A percentile compares a stretch with the other conserved stretches of the same genome.
Evolutionary conservation across 2,329 filamentous ascomycete species (phyloP).

Genomic region (Cladosporium sp.): DNA sequence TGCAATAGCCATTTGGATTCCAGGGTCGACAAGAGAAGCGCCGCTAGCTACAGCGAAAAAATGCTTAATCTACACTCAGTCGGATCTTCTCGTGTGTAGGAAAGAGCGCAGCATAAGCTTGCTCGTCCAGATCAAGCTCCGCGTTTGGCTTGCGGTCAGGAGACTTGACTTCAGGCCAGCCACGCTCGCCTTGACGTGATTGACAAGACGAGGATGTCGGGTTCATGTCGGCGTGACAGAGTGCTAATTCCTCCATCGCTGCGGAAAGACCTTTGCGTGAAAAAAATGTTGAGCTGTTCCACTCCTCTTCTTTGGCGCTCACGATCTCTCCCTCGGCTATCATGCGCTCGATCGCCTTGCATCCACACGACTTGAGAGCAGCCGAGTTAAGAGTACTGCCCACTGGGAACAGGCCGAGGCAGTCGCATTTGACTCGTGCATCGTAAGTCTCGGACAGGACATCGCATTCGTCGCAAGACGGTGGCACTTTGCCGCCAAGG

Average conservation of each 20-base stretch:
- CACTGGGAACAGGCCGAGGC: background rate
- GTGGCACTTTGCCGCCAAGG: background rate
- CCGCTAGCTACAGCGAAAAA: conserved; percentile 10
- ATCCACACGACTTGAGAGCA: background rate
- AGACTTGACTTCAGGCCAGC: background rate
- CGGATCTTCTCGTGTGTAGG: conserved; percentile 7
- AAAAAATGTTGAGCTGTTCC: background rate
- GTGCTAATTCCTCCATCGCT: background rate
- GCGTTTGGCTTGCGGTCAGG: conserved; percentile 1
- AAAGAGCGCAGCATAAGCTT: background rate
- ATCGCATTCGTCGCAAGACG: background rate
- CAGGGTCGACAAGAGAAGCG: background rate
- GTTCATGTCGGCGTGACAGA: background rate
- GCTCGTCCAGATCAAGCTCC: conserved; percentile 1
- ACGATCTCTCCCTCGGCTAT: background rate
- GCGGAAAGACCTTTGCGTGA: background rate
- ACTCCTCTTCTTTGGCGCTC: background rate
- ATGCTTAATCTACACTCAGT: conserved; percentile 6
- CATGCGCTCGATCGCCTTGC: conserved; percentile 2
- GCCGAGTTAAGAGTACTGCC: background rate
- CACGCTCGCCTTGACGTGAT: background rate
- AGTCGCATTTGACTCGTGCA: background rate
- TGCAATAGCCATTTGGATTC: conserved; percentile 11
- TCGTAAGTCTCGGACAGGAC: conserved; percentile 9
- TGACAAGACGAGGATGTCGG: background rate